Conservation (phyloP, 768 basidiomycete genomes). For the Naganishia onofrii region DNA sequence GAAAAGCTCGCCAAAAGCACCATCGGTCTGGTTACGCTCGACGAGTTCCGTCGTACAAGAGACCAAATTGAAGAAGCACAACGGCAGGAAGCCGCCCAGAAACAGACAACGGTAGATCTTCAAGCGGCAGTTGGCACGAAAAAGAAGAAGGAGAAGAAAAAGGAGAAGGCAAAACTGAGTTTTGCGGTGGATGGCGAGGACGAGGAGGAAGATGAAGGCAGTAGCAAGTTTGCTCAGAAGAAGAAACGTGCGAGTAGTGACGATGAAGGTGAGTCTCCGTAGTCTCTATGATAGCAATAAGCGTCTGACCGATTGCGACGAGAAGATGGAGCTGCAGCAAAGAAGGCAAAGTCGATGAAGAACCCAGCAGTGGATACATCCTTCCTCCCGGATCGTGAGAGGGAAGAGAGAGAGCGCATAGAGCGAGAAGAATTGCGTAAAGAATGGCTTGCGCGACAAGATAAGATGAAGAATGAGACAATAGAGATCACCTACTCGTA, state of each 20-base stretch:
- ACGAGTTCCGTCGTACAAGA: slow-evolving; percentile 85
- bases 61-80: slow-evolving; percentile 89
- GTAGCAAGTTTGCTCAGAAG: background rate
- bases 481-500: slow-evolving; percentile 94
- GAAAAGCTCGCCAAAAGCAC: slow-evolving; percentile 86
- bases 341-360: slow-evolving; percentile 80
- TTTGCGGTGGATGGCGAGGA: slow-evolving; percentile 86
- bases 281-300: background rate
- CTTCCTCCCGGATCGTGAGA: slow-evolving; percentile 94
- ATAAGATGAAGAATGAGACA: slow-evolving; percentile 66
- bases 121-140: slow-evolving; percentile 58
- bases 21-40: slow-evolving; percentile 82
- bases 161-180: slow-evolving; percentile 80
- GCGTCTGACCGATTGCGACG: background rate
- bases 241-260: slow-evolving; percentile 38
- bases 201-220: slow-evolving; percentile 46
- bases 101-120: slow-evolving; percentile 57
- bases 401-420: slow-evolving; percentile 85
- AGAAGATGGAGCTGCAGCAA: slow-evolving; percentile 50
- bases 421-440: slow-evolving; percentile 83
- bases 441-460: slow-evolving; percentile 77
- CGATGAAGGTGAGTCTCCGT: slow-evolving; percentile 24
- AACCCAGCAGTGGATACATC: slow-evolving; percentile 97
- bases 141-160: slow-evolving; percentile 88
- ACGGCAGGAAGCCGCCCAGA: slow-evolving; percentile 79